A percentile compares a stretch with the other conserved stretches of the same genome.
phyloP scores from a whole-genome alignment of 1,284 basidiomycete genomes.

The Amylostereum areolatum region DNA sequence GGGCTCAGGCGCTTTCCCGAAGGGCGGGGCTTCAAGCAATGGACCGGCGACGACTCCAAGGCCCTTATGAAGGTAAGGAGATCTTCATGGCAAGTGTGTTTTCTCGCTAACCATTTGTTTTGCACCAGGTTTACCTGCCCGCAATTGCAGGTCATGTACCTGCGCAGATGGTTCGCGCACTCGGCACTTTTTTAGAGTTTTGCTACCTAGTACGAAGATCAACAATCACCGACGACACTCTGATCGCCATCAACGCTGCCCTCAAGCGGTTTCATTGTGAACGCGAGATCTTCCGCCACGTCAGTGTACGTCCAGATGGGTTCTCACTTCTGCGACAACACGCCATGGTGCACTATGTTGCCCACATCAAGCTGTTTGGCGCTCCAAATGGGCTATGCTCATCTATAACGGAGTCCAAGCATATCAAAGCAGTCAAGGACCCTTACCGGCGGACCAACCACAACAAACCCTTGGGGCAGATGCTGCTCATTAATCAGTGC shows the following conservation, averaged over 20 bases:
- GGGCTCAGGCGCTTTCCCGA: conserved; percentile 12
- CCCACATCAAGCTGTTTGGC: conserved; percentile 12
- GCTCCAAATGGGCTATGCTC: conserved; percentile 19
- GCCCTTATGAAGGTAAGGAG: conserved; percentile 4
- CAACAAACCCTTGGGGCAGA: conserved; percentile 16
- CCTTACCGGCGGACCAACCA: conserved; percentile 17
- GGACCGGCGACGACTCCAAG: conserved; percentile 15
- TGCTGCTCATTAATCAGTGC: conserved; percentile 16
- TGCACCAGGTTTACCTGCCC: conserved; percentile 20
- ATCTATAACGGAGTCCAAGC: conserved; percentile 20
- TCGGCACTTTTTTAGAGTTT: conserved; percentile 15
- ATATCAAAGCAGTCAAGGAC: conserved; percentile 20
- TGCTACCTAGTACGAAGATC: conserved; percentile 15
- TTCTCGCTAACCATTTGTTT: no score
- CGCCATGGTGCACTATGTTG: conserved; percentile 12
- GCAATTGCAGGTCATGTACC: conserved; percentile 15
- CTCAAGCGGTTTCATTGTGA: conserved; percentile 7
- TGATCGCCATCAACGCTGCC: conserved; percentile 6
- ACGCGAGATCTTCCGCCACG: conserved; percentile 10
- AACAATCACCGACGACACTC: neutral
- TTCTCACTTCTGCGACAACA: conserved; percentile 19
- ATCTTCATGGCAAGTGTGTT: no score
- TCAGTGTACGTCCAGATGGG: conserved; percentile 9
- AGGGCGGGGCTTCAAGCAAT: conserved; percentile 14
- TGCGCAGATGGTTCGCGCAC: conserved; percentile 7